Percentiles rank a stretch among this genome's conserved stretches.
Conservation (phyloP, 176 grass and related monocot genomes). For the Secale cereale region DNA sequence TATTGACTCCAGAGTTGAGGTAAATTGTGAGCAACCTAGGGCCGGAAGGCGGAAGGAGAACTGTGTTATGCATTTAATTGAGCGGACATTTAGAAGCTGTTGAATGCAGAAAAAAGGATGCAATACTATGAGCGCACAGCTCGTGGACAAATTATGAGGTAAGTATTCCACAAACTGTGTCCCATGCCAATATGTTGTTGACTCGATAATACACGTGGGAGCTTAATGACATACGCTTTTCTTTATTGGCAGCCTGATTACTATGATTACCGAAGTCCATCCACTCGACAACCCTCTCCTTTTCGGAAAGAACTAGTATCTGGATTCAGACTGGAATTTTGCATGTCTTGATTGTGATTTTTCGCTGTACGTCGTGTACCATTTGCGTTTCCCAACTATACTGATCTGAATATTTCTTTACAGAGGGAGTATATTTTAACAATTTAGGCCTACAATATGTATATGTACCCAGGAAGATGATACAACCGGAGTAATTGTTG, state of each 20-base stretch:
- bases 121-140: not conserved
- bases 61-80: slow-evolving; percentile 11
- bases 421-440: not conserved
- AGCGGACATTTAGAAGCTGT: not conserved
- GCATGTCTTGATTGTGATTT: not conserved
- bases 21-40: not conserved
- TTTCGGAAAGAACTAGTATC: not conserved
- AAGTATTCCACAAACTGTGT: not conserved
- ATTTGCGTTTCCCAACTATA: not conserved
- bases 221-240: not conserved
- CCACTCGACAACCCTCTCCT: not conserved
- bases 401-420: too few relatives aligned
- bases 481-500: not conserved
- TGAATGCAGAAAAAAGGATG: slow-evolving; percentile 16
- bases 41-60: not conserved
- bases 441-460: not conserved
- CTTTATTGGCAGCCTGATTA: slow-evolving; percentile 2
- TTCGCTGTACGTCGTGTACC: not conserved
- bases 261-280: not conserved
- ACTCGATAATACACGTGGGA: not conserved
- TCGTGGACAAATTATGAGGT: slow-evolving; percentile 2
- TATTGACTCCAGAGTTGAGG: slow-evolving; percentile 1
- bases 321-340: not conserved
- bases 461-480: not conserved
- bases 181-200: not conserved